Evolutionary conservation across 345 rosid species (phyloP), one percentile per base, ranked within the genome.

Genomic region (Jatropha curcas): DNA sequence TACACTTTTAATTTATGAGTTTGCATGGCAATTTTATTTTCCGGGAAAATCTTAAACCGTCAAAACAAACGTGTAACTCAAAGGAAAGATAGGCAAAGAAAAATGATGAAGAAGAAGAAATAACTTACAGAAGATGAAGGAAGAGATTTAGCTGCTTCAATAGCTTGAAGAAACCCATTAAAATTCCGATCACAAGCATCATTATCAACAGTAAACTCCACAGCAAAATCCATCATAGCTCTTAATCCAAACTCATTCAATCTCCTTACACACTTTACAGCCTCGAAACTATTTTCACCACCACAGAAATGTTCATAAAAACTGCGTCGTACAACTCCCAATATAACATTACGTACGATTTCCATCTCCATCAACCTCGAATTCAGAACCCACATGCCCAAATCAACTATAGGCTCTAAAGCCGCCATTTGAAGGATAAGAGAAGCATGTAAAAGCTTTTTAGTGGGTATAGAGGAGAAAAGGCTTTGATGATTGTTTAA

Each of bases 261-360:
- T 76, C 68, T 84, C 80, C 74, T 62, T 1, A 88, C 76, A 53
- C 84, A 83, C 25, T 74, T 30, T 2, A 61, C 82, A 0, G 86
- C 93, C 71, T 88, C 92, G 12, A 34, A 45, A 1, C 79, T 72
- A 14, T 71, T 76, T 72, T 90, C 97, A 6, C 98, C 98, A 4
- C 90, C 97, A 27, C 97, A 92, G 45, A 94, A 94, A 53, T 94
- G 98, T 63, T 89, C 90, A 41, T 83, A 92, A 51, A 92, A 86
- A n/a, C 88, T 92, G 6, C 72, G 77, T 76, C 82, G 84, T 0
- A 92, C 76, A 9, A 74, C 43, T 19, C 64, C 72, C 43, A 77
- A 57, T 25, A 94, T 77, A 27, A 74, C 25, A 17, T 79, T 87
- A 22, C 97, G 86, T 14, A 81, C 64, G 56, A 81, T 19, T 19